phyloP scores from a whole-genome alignment of 768 basidiomycete species.

The Rubroboletus satanas region DNA sequence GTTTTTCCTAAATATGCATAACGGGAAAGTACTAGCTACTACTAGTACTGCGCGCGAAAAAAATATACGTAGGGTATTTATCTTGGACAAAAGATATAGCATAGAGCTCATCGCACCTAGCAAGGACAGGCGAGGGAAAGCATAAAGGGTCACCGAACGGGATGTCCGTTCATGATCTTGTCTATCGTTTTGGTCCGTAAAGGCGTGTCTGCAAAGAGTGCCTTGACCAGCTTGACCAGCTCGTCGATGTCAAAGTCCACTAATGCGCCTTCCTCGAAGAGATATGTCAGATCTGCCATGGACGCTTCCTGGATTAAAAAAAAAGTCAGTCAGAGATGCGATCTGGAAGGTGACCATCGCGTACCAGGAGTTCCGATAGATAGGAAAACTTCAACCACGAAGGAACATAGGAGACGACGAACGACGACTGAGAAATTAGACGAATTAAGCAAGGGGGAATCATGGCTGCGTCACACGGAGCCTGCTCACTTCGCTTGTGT shows the following conservation, averaged over 20 bases:
- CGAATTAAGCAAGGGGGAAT: background rate
- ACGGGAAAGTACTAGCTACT: background rate
- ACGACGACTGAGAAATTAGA: conserved; percentile 49
- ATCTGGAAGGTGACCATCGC: conserved; percentile 26
- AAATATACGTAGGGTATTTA: background rate
- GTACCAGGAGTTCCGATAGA: conserved; percentile 83
- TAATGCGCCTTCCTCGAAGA: conserved; percentile 86
- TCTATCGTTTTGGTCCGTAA: conserved; percentile 78
- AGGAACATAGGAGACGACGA: conserved; percentile 82
- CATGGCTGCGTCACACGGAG: background rate
- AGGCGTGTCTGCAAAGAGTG: conserved; percentile 84
- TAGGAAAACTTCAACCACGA: conserved; percentile 96
- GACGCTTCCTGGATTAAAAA: conserved; percentile 68
- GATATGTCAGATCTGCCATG: conserved; percentile 85
- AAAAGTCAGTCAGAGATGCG: background rate
- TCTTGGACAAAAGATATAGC: background rate
- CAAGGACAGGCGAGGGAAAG: too few relatives aligned
- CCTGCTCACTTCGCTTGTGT: conserved; percentile 50
- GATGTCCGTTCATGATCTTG: conserved; percentile 64
- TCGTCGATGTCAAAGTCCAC: conserved; percentile 88
- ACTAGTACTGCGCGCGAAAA: background rate
- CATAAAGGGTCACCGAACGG: conserved; percentile 25
- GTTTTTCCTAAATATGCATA: conserved; percentile 14
- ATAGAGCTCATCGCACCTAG: background rate
- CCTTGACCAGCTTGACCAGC: conserved; percentile 73